These are phyloP conservation scores for Sanghuangporus baumii DNA, from an alignment of 1,284 basidiomycete species.

Conservation along the genomic window DNA sequence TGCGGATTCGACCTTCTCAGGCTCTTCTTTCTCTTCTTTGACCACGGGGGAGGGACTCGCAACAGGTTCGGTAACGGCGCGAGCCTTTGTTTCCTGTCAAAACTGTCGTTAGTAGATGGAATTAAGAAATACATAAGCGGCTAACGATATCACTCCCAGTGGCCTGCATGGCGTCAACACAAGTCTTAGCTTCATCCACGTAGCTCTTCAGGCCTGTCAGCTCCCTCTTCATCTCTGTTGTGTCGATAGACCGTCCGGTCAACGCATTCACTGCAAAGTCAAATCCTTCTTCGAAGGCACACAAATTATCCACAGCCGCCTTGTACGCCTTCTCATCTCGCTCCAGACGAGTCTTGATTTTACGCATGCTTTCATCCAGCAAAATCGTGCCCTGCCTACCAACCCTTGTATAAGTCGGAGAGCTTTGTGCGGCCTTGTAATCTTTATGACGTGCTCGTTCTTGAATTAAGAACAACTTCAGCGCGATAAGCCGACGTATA, in stretches of 20 bases:
- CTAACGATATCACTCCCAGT: constrained; percentile 7
- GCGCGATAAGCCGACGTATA: not conserved
- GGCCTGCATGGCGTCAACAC: not conserved
- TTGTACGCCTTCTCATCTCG: not conserved
- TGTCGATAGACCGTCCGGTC: not conserved
- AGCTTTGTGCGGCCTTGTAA: constrained; percentile 5
- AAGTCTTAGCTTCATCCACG: not conserved
- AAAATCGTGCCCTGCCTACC: not conserved
- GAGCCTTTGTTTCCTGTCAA: not conserved
- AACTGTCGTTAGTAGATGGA: not conserved
- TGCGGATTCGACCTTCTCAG: not conserved
- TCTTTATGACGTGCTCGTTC: not conserved
- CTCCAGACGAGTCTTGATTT: not conserved
- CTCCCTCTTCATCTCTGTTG: not conserved
- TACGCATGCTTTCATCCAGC: not conserved
- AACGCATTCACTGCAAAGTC: constrained; percentile 8
- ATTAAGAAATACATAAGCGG: not conserved
- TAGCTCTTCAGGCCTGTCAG: not conserved
- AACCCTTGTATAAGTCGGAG: not conserved
- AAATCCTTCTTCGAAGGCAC: constrained; percentile 6
- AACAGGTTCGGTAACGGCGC: not conserved
- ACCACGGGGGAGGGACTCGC: not conserved
- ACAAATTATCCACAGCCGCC: not conserved
- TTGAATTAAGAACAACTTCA: not conserved
- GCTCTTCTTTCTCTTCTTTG: not conserved